Conservation (phyloP, 1,284 basidiomycete species). For the Hemileia vastatrix region DNA sequence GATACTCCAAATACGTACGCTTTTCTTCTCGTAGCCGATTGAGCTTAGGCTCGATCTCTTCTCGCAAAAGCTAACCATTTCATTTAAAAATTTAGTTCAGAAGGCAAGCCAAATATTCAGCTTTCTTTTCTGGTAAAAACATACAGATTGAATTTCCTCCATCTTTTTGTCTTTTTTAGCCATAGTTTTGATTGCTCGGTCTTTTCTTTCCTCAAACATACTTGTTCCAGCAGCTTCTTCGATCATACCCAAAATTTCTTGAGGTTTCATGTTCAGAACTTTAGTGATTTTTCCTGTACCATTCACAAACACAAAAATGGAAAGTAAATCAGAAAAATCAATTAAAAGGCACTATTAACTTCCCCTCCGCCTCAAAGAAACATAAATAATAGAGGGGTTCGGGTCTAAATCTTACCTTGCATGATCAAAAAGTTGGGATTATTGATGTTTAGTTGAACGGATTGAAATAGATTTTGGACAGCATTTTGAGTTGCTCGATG, state of each 20-base stretch:
- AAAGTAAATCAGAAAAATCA: not conserved
- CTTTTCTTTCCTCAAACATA: conserved; percentile 98
- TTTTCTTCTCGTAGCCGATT: conserved; percentile 86
- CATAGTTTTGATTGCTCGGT: conserved; percentile 95
- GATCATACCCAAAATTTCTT: conserved; percentile 96
- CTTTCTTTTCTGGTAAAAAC: conserved; percentile 27
- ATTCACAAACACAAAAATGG: not conserved
- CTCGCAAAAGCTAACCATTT: conserved; percentile 61
- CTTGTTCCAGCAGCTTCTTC: conserved; percentile 97
- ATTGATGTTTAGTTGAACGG: conserved; percentile 98
- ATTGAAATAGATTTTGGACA: conserved; percentile 89
- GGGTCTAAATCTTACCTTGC: conserved; percentile 61
- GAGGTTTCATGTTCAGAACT: conserved; percentile 96
- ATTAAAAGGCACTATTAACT: not conserved
- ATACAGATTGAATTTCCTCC: conserved; percentile 65
- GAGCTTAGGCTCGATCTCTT: conserved; percentile 92
- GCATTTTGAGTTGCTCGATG: conserved; percentile 83
- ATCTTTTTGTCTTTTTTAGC: conserved; percentile 95
- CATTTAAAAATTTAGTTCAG: no score
- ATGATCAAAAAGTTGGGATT: conserved; percentile 99
- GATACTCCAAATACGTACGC: conserved; percentile 76
- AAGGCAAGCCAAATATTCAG: not conserved
- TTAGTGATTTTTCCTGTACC: conserved; percentile 48
- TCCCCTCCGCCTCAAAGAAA: conserved; percentile 30
- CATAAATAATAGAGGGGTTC: not conserved